Conservation (phyloP, 352 stramenopile genomes). For the Globisporangium nodosum region DNA sequence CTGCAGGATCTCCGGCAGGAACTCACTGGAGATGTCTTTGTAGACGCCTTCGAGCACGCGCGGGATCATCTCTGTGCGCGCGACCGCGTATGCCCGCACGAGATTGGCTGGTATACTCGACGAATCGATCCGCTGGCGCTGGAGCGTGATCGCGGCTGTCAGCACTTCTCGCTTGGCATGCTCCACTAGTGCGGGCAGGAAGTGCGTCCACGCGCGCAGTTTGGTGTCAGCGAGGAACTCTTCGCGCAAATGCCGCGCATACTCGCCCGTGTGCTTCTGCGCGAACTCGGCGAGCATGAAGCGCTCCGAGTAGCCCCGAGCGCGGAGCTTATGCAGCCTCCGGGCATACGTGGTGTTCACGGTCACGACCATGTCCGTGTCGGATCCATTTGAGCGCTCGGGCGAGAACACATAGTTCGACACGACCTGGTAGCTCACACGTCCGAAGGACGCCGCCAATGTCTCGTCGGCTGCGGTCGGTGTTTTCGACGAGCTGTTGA, state of each 20-base stretch:
- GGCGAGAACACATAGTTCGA: slow-evolving; percentile 38
- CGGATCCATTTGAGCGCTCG: slow-evolving; percentile 56
- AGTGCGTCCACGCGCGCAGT: slow-evolving; percentile 36
- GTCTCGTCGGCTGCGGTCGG: neutral
- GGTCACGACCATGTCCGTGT: slow-evolving; percentile 44
- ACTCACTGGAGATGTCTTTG: slow-evolving; percentile 52
- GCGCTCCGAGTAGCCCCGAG: slow-evolving; percentile 41
- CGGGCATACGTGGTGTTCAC: slow-evolving; percentile 60
- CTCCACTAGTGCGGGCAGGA: slow-evolving; percentile 31
- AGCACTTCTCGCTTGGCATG: slow-evolving; percentile 32
- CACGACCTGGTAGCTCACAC: slow-evolving; percentile 46
- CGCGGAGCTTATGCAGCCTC: slow-evolving; percentile 36
- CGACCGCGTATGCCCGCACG: slow-evolving; percentile 40
- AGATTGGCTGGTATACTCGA: slow-evolving; percentile 40
- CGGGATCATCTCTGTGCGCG: slow-evolving; percentile 52
- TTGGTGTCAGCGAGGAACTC: slow-evolving; percentile 62
- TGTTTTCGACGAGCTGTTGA: neutral
- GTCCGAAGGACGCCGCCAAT: slow-evolving; percentile 17
- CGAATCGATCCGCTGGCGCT: slow-evolving; percentile 36
- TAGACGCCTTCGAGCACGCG: slow-evolving; percentile 54
- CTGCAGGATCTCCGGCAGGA: slow-evolving; percentile 37
- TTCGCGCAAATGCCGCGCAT: slow-evolving; percentile 29
- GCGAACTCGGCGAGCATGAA: slow-evolving; percentile 59
- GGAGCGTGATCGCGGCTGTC: slow-evolving; percentile 27
- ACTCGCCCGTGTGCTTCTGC: slow-evolving; percentile 38